phyloP scores from a whole-genome alignment of 1,284 basidiomycete species.

The Leucoagaricus sp. region DNA sequence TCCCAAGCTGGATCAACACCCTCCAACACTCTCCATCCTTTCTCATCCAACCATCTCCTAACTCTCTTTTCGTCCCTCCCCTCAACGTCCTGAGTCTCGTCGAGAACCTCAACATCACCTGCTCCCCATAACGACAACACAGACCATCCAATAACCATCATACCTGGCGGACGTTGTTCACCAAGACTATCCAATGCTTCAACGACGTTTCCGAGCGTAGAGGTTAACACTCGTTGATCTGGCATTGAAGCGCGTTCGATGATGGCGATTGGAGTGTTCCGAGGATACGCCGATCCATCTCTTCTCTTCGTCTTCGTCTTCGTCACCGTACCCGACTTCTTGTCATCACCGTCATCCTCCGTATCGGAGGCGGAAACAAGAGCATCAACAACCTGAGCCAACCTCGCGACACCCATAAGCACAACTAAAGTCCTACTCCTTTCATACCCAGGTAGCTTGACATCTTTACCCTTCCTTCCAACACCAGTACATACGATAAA shows the following conservation, averaged over 20 bases:
- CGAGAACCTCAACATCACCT: slow-evolving; percentile 55
- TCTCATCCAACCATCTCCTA: slow-evolving; percentile 52
- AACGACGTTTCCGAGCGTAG: slow-evolving; percentile 76
- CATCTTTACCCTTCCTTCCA: slow-evolving; percentile 83
- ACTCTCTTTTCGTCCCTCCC: slow-evolving; percentile 53
- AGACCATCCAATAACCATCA: slow-evolving; percentile 96
- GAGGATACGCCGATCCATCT: slow-evolving; percentile 71
- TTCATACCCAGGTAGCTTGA: slow-evolving; percentile 86
- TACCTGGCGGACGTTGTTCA: slow-evolving; percentile 92
- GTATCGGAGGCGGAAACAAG: slow-evolving; percentile 44
- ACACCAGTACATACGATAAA: slow-evolving; percentile 94
- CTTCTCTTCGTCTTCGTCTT: too few relatives aligned
- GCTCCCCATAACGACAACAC: slow-evolving; percentile 59
- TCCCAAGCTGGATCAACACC: slow-evolving; percentile 60
- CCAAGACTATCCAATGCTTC: slow-evolving; percentile 74
- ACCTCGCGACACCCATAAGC: slow-evolving; percentile 93
- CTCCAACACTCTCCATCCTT: slow-evolving; percentile 59
- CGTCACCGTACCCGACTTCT: too few relatives aligned
- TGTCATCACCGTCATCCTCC: slow-evolving; percentile 16
- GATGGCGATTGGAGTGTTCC: slow-evolving; percentile 83
- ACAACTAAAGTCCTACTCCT: slow-evolving; percentile 80
- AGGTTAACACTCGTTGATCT: slow-evolving; percentile 86
- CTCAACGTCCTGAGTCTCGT: slow-evolving; percentile 33
- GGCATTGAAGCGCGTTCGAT: slow-evolving; percentile 92
- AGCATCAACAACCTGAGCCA: slow-evolving; percentile 71